These are phyloP conservation scores for Xylaria palmicola DNA, from an alignment of 495 filamentous ascomycete species.

Conservation along the genomic window DNA sequence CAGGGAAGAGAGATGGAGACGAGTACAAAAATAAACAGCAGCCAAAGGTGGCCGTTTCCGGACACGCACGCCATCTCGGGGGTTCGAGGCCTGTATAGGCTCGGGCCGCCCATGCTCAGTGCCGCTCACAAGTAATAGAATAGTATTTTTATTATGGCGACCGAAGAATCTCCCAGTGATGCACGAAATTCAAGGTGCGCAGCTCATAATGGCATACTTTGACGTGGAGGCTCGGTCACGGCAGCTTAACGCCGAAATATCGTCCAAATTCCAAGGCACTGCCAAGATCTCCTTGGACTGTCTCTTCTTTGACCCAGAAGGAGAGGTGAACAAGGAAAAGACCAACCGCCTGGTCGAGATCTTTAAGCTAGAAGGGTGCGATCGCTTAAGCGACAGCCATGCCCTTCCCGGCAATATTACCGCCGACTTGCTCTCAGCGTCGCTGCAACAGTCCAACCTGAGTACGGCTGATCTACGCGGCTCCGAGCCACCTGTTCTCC, in stretches of 20 bases:
- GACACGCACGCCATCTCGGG: neutral
- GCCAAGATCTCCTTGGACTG: neutral
- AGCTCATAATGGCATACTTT: conserved; percentile 1
- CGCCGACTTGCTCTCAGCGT: neutral
- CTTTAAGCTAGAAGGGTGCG: neutral
- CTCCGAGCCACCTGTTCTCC: neutral
- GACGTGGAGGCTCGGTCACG: neutral
- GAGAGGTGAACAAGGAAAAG: neutral
- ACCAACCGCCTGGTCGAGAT: neutral
- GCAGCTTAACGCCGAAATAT: conserved; percentile 5
- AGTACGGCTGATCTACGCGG: neutral
- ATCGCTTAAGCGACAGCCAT: neutral
- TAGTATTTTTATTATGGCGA: neutral
- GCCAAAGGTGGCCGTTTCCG: neutral
- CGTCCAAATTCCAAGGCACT: conserved; percentile 2
- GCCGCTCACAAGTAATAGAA: neutral
- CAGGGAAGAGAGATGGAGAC: neutral
- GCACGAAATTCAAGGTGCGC: neutral
- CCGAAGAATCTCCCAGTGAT: neutral
- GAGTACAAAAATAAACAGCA: neutral
- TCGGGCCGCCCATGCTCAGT: neutral
- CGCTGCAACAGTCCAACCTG: neutral
- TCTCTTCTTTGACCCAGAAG: conserved; percentile 2
- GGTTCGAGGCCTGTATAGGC: neutral
- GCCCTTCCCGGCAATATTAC: neutral